Percentiles rank a stretch among this genome's conserved stretches.
Conservation (phyloP, 1,139 yeast genomes). For the Diutina pseudorugosa region DNA sequence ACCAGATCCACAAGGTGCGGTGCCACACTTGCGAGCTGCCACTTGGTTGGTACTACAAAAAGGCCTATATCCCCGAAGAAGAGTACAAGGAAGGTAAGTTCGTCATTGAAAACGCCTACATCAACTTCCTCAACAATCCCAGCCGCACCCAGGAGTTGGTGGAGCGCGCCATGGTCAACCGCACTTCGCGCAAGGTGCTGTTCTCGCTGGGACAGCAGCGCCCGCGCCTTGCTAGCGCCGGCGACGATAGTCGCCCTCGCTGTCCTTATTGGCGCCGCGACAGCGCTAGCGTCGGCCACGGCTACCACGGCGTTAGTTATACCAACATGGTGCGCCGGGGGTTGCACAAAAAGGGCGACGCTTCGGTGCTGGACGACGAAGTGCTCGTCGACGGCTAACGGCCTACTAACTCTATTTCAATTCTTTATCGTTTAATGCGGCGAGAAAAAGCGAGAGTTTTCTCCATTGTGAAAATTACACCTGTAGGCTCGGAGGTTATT, state of each 20-base stretch:
- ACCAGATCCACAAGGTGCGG: slow-evolving; percentile 46
- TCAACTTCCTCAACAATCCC: slow-evolving; percentile 6
- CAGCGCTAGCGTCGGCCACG: not conserved
- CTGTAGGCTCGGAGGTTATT: not conserved
- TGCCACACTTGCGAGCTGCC: slow-evolving; percentile 55
- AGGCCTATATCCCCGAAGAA: slow-evolving; percentile 42
- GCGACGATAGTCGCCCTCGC: not conserved
- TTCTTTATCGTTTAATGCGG: too few species aligned
- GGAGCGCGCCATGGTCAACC: not conserved
- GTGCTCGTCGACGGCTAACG: not conserved
- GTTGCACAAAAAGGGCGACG: not conserved
- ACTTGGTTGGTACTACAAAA: slow-evolving; percentile 73
- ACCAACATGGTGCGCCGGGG: not conserved
- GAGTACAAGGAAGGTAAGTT: slow-evolving; percentile 69
- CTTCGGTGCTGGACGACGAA: not conserved
- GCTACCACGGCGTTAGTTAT: slow-evolving; percentile 1
- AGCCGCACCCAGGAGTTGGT: not conserved
- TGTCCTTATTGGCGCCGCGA: slow-evolving; percentile 1
- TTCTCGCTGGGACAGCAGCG: not conserved
- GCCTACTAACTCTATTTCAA: not conserved
- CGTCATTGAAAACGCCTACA: slow-evolving; percentile 46
- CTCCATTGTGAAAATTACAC: too few species aligned
- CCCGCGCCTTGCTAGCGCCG: not conserved
- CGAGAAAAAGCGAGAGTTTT: too few species aligned
- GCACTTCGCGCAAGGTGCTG: not conserved